Evolutionary conservation across 495 filamentous ascomycete genomes (phyloP).

Genomic region (Neurospora terricola): DNA sequence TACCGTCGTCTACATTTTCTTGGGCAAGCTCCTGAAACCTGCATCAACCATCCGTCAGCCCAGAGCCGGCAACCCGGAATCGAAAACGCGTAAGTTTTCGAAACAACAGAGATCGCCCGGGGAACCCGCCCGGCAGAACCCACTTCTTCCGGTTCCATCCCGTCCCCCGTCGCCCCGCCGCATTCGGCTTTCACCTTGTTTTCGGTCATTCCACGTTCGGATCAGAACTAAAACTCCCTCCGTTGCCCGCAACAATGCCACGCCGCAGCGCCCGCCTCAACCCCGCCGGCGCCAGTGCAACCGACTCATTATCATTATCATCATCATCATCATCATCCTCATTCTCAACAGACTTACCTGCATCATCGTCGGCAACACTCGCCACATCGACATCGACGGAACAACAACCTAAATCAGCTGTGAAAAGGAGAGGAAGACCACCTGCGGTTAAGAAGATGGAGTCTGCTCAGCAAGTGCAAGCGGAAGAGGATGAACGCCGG

Average conservation of each 20-base stretch:
- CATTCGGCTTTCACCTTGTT: background rate
- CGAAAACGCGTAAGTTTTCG: background rate
- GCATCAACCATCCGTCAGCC: background rate
- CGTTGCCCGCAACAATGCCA: background rate
- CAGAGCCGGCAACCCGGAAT: background rate
- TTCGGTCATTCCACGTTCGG: background rate
- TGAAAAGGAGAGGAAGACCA: background rate
- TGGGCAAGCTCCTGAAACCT: background rate
- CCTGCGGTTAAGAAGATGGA: background rate
- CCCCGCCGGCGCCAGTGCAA: background rate
- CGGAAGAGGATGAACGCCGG: conserved; percentile 8
- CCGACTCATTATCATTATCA: background rate
- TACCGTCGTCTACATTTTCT: no score
- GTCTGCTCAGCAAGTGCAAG: background rate
- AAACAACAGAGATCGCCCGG: background rate
- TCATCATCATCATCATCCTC: background rate
- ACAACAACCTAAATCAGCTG: background rate
- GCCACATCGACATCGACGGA: background rate
- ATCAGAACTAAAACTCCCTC: no score
- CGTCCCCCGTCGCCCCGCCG: background rate
- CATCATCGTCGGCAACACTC: background rate
- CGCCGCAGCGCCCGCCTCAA: background rate
- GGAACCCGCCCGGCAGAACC: background rate
- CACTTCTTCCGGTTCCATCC: background rate
- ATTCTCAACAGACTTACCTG: background rate